A percentile compares a stretch with the other conserved stretches of the same genome.
Conservation (phyloP, 2,329 filamentous ascomycete genomes). For the Monilinia fructicola region DNA sequence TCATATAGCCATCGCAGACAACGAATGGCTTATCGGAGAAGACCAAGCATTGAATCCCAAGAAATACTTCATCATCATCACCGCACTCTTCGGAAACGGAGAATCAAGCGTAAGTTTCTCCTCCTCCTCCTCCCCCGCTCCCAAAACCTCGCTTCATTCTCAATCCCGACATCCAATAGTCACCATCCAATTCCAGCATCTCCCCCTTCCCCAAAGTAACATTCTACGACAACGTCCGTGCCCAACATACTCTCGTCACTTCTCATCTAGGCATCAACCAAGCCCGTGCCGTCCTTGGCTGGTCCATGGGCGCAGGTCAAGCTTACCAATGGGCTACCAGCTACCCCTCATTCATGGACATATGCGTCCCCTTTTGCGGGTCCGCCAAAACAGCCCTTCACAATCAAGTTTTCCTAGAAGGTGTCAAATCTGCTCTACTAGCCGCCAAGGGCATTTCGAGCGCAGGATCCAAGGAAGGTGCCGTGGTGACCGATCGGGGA, state of each 20-base stretch:
- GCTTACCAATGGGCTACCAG: constrained; percentile 60
- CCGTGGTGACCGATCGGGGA: constrained; percentile 42
- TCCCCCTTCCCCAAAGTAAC: constrained; percentile 61
- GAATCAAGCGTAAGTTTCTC: constrained; percentile 51
- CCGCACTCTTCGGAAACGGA: constrained; percentile 67
- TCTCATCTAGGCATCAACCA: constrained; percentile 60
- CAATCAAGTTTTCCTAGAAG: constrained; percentile 67
- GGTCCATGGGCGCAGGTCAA: constrained; percentile 70
- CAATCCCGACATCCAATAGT: constrained; percentile 37
- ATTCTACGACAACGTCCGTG: constrained; percentile 68
- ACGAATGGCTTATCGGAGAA: constrained; percentile 66
- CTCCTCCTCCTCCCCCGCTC: background rate
- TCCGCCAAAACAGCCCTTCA: constrained; percentile 63
- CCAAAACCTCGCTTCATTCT: background rate
- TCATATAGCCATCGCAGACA: constrained; percentile 60
- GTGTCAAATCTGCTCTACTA: constrained; percentile 60
- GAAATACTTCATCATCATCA: constrained; percentile 67
- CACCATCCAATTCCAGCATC: constrained; percentile 61
- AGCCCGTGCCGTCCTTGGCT: constrained; percentile 62
- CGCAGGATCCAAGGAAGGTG: constrained; percentile 49
- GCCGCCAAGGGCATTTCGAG: constrained; percentile 56
- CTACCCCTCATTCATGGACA: constrained; percentile 59
- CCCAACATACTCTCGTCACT: constrained; percentile 66
- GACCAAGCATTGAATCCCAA: constrained; percentile 57
- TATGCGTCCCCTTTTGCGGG: constrained; percentile 65